Evolutionary conservation across 306 rosid species (phyloP).

Genomic region (Pyrus pyrifolia): DNA sequence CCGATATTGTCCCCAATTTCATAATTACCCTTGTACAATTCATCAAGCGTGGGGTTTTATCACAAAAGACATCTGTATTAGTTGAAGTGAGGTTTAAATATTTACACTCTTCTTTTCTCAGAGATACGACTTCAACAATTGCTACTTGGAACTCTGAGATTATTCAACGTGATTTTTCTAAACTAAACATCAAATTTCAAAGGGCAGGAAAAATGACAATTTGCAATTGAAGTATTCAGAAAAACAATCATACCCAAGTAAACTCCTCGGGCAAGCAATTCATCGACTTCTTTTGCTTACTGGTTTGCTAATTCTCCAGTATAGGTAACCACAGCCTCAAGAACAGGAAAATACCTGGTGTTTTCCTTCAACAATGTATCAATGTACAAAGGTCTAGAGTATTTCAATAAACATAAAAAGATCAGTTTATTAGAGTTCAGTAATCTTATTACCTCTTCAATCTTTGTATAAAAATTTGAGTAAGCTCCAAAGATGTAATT

Average conservation of each 20-base stretch:
- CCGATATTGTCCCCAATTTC: too few species aligned
- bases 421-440: slow-evolving; percentile 3
- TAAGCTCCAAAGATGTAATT: slow-evolving; percentile 65
- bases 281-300: slow-evolving; percentile 67
- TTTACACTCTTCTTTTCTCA: too few species aligned
- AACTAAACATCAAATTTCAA: too few species aligned
- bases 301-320: slow-evolving; percentile 60
- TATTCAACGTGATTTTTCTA: background rate
- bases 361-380: slow-evolving; percentile 6
- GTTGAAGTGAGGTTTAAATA: too few species aligned
- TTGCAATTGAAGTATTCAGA: slow-evolving; percentile 5
- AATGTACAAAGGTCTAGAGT: background rate
- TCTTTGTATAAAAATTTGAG: slow-evolving; percentile 53
- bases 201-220: background rate
- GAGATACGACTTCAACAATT: too few species aligned
- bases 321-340: slow-evolving; percentile 54
- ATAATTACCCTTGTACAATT: too few species aligned
- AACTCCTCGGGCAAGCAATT: slow-evolving; percentile 51
- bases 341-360: slow-evolving; percentile 54
- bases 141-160: background rate
- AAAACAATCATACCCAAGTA: slow-evolving; percentile 46
- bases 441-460: slow-evolving; percentile 41
- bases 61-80: too few species aligned
- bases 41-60: too few species aligned
- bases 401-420: background rate